Conservation (phyloP, 257 asterid species). For the Plectranthus barbatus region DNA sequence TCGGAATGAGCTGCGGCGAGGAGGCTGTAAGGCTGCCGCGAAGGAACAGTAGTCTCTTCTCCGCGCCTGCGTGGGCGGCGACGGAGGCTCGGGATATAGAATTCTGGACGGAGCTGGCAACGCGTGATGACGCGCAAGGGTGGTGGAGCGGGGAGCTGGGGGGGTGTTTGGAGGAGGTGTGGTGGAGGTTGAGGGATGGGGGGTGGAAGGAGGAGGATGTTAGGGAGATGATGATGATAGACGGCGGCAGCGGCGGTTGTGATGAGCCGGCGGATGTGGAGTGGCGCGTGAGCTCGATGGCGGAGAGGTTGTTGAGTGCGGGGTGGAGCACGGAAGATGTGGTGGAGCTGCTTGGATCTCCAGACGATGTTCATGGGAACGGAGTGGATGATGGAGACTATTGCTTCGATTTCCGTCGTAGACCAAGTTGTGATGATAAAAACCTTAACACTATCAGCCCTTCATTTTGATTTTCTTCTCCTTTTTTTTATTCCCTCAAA, state of each 20-base stretch:
- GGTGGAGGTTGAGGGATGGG: constrained; percentile 52
- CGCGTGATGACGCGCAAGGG: constrained; percentile 13
- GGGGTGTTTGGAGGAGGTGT: constrained; percentile 49
- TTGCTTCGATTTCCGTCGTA: constrained; percentile 33
- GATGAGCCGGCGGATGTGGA: constrained; percentile 16
- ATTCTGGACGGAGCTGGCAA: constrained; percentile 56
- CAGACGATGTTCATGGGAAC: constrained; percentile 9
- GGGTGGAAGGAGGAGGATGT: constrained; percentile 95
- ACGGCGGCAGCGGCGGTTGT: constrained; percentile 14
- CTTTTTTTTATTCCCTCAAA: too few species aligned
- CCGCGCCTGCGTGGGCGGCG: constrained; percentile 95
- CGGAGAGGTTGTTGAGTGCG: constrained; percentile 47
- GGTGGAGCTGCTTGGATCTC: constrained; percentile 54
- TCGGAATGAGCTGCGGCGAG: constrained; percentile 11
- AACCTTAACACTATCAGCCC: background rate
- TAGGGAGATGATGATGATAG: constrained; percentile 85
- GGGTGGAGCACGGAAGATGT: constrained; percentile 91
- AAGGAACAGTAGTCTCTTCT: constrained; percentile 2
- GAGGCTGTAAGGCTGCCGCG: constrained; percentile 29
- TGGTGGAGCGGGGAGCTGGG: constrained; percentile 69
- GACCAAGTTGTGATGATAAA: constrained; percentile 6
- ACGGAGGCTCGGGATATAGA: constrained; percentile 60
- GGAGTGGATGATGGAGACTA: constrained; percentile 25
- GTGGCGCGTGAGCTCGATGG: constrained; percentile 39
- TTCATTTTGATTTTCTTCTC: background rate